Percentiles rank a stretch among this genome's conserved stretches.
These are phyloP conservation scores for Malus sieversii DNA, from an alignment of 306 rosid genomes.

Conservation along the genomic window DNA sequence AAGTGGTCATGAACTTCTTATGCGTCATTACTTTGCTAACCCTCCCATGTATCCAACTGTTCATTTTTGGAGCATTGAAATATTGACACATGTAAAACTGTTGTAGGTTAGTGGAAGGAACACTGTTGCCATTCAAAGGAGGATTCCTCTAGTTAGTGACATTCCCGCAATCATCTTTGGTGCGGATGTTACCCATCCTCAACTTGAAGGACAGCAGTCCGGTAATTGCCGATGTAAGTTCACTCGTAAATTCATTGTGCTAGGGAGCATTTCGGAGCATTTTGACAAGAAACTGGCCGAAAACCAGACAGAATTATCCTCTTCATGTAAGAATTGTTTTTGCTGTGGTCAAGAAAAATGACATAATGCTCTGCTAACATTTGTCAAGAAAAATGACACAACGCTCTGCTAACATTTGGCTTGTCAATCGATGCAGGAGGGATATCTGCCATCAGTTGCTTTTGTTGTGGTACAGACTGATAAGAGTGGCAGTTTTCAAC, in stretches of 20 bases:
- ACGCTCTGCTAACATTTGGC: slow-evolving; percentile 30
- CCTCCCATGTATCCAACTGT: too few species aligned
- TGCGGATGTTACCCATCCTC: slow-evolving; percentile 82
- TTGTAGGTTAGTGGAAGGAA: slow-evolving; percentile 71
- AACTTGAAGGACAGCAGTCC: slow-evolving; percentile 56
- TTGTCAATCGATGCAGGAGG: slow-evolving; percentile 37
- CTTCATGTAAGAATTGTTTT: slow-evolving; percentile 44
- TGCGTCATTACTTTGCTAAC: too few species aligned
- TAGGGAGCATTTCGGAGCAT: slow-evolving; percentile 12
- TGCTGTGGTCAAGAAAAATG: neutral
- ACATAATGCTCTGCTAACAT: neutral
- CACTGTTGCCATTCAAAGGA: slow-evolving; percentile 34
- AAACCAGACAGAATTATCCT: slow-evolving; percentile 63
- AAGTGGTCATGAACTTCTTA: too few species aligned
- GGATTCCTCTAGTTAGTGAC: slow-evolving; percentile 51
- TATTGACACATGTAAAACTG: neutral
- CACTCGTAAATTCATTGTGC: neutral
- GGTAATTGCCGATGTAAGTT: slow-evolving; percentile 75
- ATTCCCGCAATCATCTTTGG: slow-evolving; percentile 60
- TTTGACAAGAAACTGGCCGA: slow-evolving; percentile 3
- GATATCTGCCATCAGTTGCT: slow-evolving; percentile 44
- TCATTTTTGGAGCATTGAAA: neutral
- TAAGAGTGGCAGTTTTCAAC: neutral
- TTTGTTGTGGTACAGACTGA: slow-evolving; percentile 59
- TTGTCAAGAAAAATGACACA: neutral